These are phyloP conservation scores for Drechslerella dactyloides DNA, from an alignment of 2,329 filamentous ascomycete species.

Conservation along the genomic window DNA sequence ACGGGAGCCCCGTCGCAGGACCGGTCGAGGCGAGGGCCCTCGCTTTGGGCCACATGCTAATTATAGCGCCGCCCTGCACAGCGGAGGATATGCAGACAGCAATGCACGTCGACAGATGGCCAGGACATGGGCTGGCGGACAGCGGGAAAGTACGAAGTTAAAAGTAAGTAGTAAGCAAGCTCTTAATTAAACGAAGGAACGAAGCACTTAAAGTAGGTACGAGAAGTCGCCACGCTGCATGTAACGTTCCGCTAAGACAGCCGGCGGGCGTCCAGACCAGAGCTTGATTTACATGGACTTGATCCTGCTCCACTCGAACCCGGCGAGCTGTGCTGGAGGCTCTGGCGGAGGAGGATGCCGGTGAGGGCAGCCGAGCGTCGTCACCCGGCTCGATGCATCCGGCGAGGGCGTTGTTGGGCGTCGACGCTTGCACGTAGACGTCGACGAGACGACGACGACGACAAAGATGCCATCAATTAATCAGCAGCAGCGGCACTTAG, in stretches of 20 bases:
- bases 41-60: too few species aligned
- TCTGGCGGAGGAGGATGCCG: not conserved
- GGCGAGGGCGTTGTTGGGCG: not conserved
- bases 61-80: too few species aligned
- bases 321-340: not conserved
- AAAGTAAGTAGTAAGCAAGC: slow-evolving; percentile 5
- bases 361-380: not conserved
- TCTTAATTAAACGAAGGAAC: not conserved
- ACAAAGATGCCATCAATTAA: too few species aligned
- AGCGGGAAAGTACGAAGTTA: not conserved
- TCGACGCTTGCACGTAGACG: too few species aligned
- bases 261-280: not conserved
- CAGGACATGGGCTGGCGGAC: too few species aligned
- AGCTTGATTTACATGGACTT: not conserved
- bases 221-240: not conserved
- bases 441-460: too few species aligned
- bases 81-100: not conserved
- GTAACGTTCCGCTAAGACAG: not conserved
- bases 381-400: not conserved
- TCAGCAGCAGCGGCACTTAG: too few species aligned
- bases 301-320: not conserved
- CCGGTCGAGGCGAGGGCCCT: too few species aligned
- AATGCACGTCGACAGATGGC: not conserved
- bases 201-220: not conserved
- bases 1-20: not conserved